Base-by-base conservation (phyloP, 768 basidiomycete species). In the Kwoniella sp. region DNA sequence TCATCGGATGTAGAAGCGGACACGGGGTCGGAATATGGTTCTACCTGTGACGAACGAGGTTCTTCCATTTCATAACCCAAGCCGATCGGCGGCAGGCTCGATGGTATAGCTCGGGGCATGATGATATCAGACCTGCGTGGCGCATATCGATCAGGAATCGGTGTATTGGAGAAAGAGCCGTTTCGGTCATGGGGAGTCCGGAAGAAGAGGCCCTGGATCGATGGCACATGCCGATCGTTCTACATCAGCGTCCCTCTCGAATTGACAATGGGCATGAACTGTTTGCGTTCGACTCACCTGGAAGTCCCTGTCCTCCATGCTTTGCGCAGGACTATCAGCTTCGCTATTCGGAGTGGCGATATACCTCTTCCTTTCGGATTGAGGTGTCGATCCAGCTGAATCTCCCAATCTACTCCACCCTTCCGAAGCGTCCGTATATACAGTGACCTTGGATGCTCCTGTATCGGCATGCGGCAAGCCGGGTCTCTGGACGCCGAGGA, bases 191-290 rank as follows among this genome's bases (percentile, higher is more conserved):
- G 58, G 3, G 76, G 76, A 8, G 76, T 75, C 4, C 73, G 69
- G 61, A 73, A 77, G 69, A 77, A 77, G n/a, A 77, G 50, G 13
- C 71, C 72, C 74, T 76, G 55, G n/a, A n/a, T n/a, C n/a, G n/a
- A n/a, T n/a, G n/a, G n/a, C n/a, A n/a, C n/a, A n/a, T n/a, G n/a
- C n/a, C n/a, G n/a, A n/a, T n/a, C n/a, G n/a, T n/a, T n/a, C n/a
- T n/a, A n/a, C n/a, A n/a, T n/a, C n/a, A n/a, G n/a, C n/a, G n/a
- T n/a, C n/a, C n/a, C n/a, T n/a, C n/a, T n/a, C n/a, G n/a, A n/a
- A n/a, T n/a, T n/a, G n/a, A n/a, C n/a, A n/a, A n/a, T n/a, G n/a
- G n/a, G n/a, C n/a, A n/a, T 48, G 29, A 25, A 17, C 11, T 45
- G 7, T 25, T 38, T 37, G 8, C 8, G 23, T 45, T 45, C 25